These are phyloP conservation scores for Stagonosporopsis cucurbitacearum DNA, from an alignment of 2,329 filamentous ascomycete species.

Conservation along the genomic window DNA sequence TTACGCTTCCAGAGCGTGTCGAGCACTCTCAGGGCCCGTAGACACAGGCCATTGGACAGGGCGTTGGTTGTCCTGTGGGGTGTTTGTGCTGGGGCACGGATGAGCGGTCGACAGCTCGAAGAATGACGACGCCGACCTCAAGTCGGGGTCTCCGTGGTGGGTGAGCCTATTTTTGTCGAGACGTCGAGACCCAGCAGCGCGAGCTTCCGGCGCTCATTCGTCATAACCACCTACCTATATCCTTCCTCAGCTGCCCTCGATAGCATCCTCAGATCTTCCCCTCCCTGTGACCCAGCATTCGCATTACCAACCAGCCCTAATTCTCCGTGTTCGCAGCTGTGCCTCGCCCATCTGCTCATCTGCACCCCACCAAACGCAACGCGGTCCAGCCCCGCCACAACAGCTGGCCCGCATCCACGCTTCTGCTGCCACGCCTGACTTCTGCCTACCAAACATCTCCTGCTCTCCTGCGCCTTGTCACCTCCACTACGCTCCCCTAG, in stretches of 20 bases:
- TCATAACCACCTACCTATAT: conserved; percentile 12
- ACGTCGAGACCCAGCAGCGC: background rate
- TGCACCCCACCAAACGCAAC: conserved; percentile 22
- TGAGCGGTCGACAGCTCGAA: background rate
- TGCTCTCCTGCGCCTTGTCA: conserved; percentile 3
- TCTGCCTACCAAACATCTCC: conserved; percentile 23
- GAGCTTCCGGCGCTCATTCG: conserved; percentile 10
- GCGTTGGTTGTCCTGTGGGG: conserved; percentile 5
- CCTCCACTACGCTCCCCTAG: conserved; percentile 14
- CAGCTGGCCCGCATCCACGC: conserved; percentile 17
- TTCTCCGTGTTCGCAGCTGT: conserved; percentile 17
- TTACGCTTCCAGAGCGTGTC: conserved; percentile 2
- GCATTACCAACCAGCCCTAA: conserved; percentile 1
- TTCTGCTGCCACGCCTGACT: conserved; percentile 25
- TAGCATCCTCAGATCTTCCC: conserved; percentile 10
- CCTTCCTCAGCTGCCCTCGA: conserved; percentile 2
- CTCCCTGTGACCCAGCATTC: conserved; percentile 8
- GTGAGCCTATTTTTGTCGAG: conserved; percentile 16
- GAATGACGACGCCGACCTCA: conserved; percentile 4
- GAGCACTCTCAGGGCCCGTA: background rate
- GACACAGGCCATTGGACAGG: conserved; percentile 10
- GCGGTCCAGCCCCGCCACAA: conserved; percentile 26
- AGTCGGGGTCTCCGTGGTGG: conserved; percentile 9
- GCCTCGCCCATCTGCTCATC: conserved; percentile 13
- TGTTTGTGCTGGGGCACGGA: conserved; percentile 4